Evolutionary conservation across 148 eudicot genomes (phyloP).

Genomic region (Vaccinium darrowii): DNA sequence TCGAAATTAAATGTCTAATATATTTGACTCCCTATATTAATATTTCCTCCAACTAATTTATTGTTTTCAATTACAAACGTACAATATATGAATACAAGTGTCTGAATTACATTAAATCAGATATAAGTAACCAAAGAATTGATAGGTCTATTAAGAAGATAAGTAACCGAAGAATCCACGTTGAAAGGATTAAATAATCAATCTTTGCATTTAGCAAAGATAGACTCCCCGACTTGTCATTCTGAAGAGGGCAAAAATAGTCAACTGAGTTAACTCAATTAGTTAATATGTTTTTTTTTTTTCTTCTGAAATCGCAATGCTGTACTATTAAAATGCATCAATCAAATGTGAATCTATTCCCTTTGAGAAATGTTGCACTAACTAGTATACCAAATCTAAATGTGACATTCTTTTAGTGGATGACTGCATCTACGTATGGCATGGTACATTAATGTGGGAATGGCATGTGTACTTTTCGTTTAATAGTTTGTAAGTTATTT

Average conservation of each 20-base stretch:
- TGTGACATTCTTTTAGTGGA: too few species aligned
- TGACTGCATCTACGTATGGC: too few species aligned
- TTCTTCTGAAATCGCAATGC: not conserved
- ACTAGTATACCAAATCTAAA: too few species aligned
- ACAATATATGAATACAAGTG: not conserved
- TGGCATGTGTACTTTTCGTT: too few species aligned
- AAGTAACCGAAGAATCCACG: not conserved
- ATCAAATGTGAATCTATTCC: not conserved
- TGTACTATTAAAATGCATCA: not conserved
- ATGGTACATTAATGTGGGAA: too few species aligned
- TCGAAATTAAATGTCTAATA: not conserved
- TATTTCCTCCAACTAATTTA: not conserved
- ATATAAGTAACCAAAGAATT: not conserved
- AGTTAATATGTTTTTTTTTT: too few species aligned
- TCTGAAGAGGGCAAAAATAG: too few species aligned
- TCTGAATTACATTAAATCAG: not conserved
- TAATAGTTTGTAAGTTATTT: too few species aligned
- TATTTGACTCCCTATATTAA: not conserved
- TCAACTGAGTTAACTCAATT: too few species aligned
- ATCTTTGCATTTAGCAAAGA: too few species aligned
- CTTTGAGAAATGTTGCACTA: not conserved
- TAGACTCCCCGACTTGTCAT: too few species aligned
- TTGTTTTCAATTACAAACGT: not conserved
- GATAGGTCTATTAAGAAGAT: not conserved
- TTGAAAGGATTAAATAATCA: too few species aligned